phyloP scores from a whole-genome alignment of 2,329 filamentous ascomycete species.

The Xylaria sp. region DNA sequence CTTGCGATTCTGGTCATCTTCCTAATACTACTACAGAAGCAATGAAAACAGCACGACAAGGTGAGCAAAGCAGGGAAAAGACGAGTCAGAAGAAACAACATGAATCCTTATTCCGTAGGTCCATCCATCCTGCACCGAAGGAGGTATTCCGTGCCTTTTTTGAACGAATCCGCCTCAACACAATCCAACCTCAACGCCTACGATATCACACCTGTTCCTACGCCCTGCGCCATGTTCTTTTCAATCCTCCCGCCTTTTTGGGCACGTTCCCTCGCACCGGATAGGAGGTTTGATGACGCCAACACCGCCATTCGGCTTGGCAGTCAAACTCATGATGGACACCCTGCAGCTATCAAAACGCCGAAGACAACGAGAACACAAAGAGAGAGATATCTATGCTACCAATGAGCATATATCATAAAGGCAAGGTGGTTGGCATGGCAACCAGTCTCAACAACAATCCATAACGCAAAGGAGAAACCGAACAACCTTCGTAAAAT shows the following conservation, averaged over 20 bases:
- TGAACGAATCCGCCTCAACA: background rate
- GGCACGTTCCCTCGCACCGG: constrained; percentile 2
- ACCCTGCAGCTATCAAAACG: constrained; percentile 14
- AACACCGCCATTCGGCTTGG: constrained; percentile 1
- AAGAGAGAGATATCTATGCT: constrained; percentile 16
- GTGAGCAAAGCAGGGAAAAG: background rate
- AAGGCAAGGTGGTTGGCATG: no score
- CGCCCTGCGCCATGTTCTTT: constrained; percentile 11
- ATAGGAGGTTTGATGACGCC: constrained; percentile 8
- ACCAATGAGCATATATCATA: background rate
- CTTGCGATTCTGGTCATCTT: background rate
- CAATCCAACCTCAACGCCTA: constrained; percentile 10
- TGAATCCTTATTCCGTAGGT: background rate
- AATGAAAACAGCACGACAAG: background rate
- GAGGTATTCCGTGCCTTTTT: constrained; percentile 1
- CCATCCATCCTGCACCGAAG: background rate
- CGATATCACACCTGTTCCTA: constrained; percentile 7
- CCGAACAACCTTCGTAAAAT: background rate
- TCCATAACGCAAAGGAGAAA: constrained; percentile 3
- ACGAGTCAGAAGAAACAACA: background rate
- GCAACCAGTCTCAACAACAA: background rate
- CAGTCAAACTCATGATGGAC: background rate
- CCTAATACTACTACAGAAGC: no score
- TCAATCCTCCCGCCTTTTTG: constrained; percentile 16
- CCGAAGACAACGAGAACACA: constrained; percentile 10